Conservation (phyloP, 2,329 filamentous ascomycete species). For the Claviceps cyperi region DNA sequence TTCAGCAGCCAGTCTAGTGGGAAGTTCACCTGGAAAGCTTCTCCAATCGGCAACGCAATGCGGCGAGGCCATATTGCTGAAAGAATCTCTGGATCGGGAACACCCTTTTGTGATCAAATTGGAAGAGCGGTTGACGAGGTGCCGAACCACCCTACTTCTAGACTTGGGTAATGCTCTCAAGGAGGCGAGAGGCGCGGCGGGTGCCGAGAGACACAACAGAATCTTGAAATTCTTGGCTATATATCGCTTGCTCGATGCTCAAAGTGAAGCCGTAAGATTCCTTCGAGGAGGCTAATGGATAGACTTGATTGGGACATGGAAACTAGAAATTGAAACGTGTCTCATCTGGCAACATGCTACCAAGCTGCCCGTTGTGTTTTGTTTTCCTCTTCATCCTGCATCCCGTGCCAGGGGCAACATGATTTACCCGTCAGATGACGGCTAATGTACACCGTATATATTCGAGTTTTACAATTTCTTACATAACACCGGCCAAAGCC, state of each 20-base stretch:
- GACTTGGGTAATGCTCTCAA: slow-evolving; percentile 37
- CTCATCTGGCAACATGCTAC: slow-evolving; percentile 16
- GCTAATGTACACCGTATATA: slow-evolving; percentile 25
- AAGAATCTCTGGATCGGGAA: slow-evolving; percentile 30
- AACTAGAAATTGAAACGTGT: background rate
- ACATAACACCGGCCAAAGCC: slow-evolving; percentile 40
- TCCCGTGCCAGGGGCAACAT: background rate
- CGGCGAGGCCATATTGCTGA: slow-evolving; percentile 25
- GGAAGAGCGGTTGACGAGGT: slow-evolving; percentile 36
- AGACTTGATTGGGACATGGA: background rate
- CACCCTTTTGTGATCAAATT: slow-evolving; percentile 35
- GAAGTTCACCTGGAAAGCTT: slow-evolving; percentile 33
- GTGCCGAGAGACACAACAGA: slow-evolving; percentile 26
- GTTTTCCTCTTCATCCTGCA: background rate
- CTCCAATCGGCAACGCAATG: slow-evolving; percentile 31
- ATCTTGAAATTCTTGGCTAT: slow-evolving; percentile 37
- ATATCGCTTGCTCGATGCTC: slow-evolving; percentile 37
- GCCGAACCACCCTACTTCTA: slow-evolving; percentile 41
- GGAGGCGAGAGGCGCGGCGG: slow-evolving; percentile 29
- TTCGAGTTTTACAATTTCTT: slow-evolving; percentile 13
- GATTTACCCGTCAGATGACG: slow-evolving; percentile 14
- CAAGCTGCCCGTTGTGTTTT: slow-evolving; percentile 2
- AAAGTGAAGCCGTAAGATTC: slow-evolving; percentile 35
- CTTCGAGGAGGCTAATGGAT: slow-evolving; percentile 24
- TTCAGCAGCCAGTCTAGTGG: slow-evolving; percentile 20